phyloP scores from a whole-genome alignment of 2,329 filamentous ascomycete genomes.

The Camptophora hylomeconis region DNA sequence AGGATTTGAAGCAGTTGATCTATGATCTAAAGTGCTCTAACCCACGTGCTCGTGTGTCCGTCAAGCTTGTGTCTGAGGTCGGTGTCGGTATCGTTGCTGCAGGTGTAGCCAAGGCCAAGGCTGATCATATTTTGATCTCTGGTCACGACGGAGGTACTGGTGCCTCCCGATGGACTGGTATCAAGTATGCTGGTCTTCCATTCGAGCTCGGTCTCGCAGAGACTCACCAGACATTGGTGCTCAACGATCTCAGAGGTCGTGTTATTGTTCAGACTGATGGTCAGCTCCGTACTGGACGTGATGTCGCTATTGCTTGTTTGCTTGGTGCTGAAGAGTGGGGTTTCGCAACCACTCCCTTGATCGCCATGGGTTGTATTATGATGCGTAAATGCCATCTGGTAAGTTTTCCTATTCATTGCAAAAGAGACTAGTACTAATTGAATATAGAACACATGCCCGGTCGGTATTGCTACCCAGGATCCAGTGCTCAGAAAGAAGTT shows the following conservation, averaged over 20 bases:
- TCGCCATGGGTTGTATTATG: constrained; percentile 94
- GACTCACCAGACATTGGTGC: constrained; percentile 88
- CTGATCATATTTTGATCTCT: constrained; percentile 91
- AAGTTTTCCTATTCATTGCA: too few species aligned
- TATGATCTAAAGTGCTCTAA: constrained; percentile 97
- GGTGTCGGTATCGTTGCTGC: constrained; percentile 96
- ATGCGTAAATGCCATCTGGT: constrained; percentile 62
- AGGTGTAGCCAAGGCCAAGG: constrained; percentile 94
- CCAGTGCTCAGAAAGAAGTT: constrained; percentile 93
- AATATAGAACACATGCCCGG: constrained; percentile 64
- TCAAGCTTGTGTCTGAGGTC: constrained; percentile 95
- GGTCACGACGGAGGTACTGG: constrained; percentile 95
- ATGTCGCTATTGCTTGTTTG: constrained; percentile 87
- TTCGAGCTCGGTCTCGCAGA: constrained; percentile 96
- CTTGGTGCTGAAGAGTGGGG: constrained; percentile 98
- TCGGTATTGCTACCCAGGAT: constrained; percentile 91
- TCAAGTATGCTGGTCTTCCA: constrained; percentile 93
- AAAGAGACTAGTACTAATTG: too few species aligned
- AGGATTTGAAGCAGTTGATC: constrained; percentile 94
- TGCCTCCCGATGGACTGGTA: constrained; percentile 94
- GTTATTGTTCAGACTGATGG: constrained; percentile 94
- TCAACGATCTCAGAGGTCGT: constrained; percentile 91
- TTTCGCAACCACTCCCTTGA: constrained; percentile 86
- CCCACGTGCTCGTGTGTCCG: constrained; percentile 79
- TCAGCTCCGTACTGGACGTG: constrained; percentile 80